Base-by-base conservation (phyloP, 23 red algal genomes). In the Gracilaria vermiculophylla region DNA sequence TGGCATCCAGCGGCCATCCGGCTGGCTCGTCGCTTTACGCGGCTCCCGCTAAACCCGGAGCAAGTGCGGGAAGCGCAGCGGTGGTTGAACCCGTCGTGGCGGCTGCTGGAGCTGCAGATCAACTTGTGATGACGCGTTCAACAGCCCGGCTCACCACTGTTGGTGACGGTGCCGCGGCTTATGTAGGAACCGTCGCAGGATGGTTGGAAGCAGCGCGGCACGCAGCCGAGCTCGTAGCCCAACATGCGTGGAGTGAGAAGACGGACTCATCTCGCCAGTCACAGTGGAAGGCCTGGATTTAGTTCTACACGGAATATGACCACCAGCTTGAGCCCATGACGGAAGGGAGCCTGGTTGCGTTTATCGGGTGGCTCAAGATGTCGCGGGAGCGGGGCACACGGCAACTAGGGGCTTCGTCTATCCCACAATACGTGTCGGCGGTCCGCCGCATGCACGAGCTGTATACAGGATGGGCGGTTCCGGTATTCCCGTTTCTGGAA, bases 351-450 rank as follows among this genome's bases (percentile, higher is more conserved):
- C 41, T 82, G 12, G 57, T 62, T 4, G 55, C 53, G 20, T 82
- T 25, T 25, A 66, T 66, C 8, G 78, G 57, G 4, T 82, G 78
- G 5, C 57, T 82, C 12, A 24, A 15, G 5, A 9, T 41, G 25
- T 54, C 54, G 19, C 56, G 78, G 5, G 78, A 82, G 56, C 6
- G 24, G 0, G 53, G n/a, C n/a, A n/a, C 31, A 36, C 54, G 78
- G 27, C 43, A 25, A 14, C 4, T 1, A 5, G 65, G 11, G 23
- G 28, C 4, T 0, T 0, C 23, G 53, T 1, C 6, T 82, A 7
- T 69, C 11, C 44, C 78, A 9, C 44, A 82, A 55, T 82, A 82
- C 40, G 40, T 82, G 5, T 43, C 0, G 10, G 43, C 78, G 28
- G 57, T 66, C 3, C 53, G 78, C 3, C 54, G 67, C 12, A 58